Conservation (phyloP, 306 rosid species). For the Quercus cerris region DNA sequence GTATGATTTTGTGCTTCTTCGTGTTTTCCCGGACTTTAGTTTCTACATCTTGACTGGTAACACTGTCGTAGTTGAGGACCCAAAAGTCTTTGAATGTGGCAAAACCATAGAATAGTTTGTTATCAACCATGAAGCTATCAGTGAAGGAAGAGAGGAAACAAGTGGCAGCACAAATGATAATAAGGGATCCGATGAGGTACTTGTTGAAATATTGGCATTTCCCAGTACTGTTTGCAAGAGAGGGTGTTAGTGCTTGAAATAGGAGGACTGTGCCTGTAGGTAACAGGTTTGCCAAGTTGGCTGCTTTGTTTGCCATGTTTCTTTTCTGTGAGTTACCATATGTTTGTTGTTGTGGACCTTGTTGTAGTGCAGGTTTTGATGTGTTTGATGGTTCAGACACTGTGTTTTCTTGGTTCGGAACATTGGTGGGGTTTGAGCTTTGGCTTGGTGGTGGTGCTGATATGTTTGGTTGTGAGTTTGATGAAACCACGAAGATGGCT, state of each 20-base stretch:
- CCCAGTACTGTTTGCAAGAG: background rate
- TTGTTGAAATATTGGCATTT: background rate
- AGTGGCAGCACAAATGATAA: background rate
- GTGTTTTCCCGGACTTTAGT: background rate
- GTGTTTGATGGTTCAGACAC: background rate
- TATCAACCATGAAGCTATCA: background rate
- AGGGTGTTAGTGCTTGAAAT: constrained; percentile 6
- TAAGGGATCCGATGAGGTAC: background rate
- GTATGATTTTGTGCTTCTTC: background rate
- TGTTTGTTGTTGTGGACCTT: background rate
- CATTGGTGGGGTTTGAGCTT: too few relatives aligned
- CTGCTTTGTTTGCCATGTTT: background rate
- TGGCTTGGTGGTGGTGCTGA: too few relatives aligned
- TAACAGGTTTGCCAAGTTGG: constrained; percentile 16
- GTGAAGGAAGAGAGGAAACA: constrained; percentile 18
- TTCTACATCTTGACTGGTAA: background rate
- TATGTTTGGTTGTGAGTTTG: too few relatives aligned
- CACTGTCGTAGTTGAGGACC: background rate
- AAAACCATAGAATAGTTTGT: constrained; percentile 9
- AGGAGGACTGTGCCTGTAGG: constrained; percentile 16
- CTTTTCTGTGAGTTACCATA: background rate
- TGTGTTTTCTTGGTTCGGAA: background rate
- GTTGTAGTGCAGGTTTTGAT: too few relatives aligned
- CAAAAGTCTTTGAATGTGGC: constrained; percentile 23
- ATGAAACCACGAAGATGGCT: too few relatives aligned